phyloP scores from a whole-genome alignment of 2,329 filamentous ascomycete species.

The Calonectria honghensis region DNA sequence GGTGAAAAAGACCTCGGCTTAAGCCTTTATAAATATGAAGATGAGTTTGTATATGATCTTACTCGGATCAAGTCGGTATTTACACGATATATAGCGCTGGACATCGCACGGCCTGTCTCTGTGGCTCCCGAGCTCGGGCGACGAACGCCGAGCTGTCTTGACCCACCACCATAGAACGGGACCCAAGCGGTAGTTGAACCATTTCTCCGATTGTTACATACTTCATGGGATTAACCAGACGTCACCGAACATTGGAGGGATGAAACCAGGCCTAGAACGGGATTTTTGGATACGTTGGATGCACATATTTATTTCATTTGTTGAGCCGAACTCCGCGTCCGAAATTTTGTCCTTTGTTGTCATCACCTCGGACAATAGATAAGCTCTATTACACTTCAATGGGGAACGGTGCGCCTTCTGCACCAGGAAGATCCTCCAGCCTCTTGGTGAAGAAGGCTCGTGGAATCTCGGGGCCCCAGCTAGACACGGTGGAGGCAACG shows the following conservation, averaged over 20 bases:
- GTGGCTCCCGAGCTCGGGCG: slow-evolving; percentile 7
- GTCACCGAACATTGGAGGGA: neutral
- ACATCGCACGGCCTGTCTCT: neutral
- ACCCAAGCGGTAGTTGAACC: neutral
- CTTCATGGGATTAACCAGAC: neutral
- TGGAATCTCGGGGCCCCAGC: slow-evolving; percentile 37
- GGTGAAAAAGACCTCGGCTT: neutral
- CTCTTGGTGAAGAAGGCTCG: slow-evolving; percentile 38
- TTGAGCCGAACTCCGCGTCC: neutral
- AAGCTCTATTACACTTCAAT: slow-evolving; percentile 29
- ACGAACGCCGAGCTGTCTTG: neutral
- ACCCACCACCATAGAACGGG: neutral
- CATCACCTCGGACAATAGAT: neutral
- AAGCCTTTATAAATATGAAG: neutral
- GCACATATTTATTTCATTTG: neutral
- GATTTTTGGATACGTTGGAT: neutral
- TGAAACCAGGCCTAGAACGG: neutral
- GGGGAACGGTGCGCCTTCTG: slow-evolving; percentile 6
- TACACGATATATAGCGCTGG: neutral
- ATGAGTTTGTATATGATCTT: neutral
- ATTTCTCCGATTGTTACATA: neutral
- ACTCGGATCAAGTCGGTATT: neutral
- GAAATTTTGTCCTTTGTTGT: neutral
- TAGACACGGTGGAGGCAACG: slow-evolving; percentile 32
- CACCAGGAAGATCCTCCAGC: slow-evolving; percentile 26